These are phyloP conservation scores for Angomonas deanei DNA, from an alignment of 208 protist genomes.

Conservation along the genomic window DNA sequence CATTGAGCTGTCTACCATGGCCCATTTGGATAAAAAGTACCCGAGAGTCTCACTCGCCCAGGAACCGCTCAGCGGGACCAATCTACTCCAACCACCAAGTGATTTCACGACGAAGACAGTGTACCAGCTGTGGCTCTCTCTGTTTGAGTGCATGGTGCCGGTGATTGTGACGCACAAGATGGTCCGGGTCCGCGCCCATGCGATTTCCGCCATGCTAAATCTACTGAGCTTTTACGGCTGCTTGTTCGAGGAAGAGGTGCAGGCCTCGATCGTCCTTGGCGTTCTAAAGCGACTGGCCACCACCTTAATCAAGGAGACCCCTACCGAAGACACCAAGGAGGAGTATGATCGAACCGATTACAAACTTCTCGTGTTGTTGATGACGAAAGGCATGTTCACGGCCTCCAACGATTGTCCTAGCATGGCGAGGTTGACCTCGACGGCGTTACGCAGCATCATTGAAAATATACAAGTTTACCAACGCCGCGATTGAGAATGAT, in stretches of 20 bases:
- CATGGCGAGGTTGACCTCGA: slow-evolving; percentile 44
- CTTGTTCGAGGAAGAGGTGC: slow-evolving; percentile 51
- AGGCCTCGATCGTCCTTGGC: slow-evolving; percentile 50
- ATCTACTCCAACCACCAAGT: slow-evolving; percentile 46
- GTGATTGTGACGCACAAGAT: slow-evolving; percentile 67
- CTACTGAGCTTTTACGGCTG: slow-evolving; percentile 51
- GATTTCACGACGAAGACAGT: slow-evolving; percentile 42
- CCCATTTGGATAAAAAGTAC: slow-evolving; percentile 18
- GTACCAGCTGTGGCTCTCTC: slow-evolving; percentile 77
- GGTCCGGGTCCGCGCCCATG: slow-evolving; percentile 60
- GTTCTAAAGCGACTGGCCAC: slow-evolving; percentile 60
- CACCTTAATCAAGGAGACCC: slow-evolving; percentile 39
- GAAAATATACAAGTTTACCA: slow-evolving; percentile 12
- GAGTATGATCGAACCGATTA: slow-evolving; percentile 56
- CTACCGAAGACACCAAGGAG: slow-evolving; percentile 12
- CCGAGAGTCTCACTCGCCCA: slow-evolving; percentile 40
- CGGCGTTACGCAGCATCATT: slow-evolving; percentile 30
- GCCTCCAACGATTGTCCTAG: slow-evolving; percentile 36
- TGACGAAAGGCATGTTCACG: slow-evolving; percentile 56
- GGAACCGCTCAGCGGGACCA: slow-evolving; percentile 31
- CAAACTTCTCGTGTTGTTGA: slow-evolving; percentile 57
- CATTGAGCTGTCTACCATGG: slow-evolving; percentile 27
- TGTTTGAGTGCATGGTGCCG: slow-evolving; percentile 76
- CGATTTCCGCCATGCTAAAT: slow-evolving; percentile 51
- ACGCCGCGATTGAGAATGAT: slow-evolving; percentile 32